These are phyloP conservation scores for Fusarium chaquense DNA, from an alignment of 2,329 filamentous ascomycete genomes.

Conservation along the genomic window DNA sequence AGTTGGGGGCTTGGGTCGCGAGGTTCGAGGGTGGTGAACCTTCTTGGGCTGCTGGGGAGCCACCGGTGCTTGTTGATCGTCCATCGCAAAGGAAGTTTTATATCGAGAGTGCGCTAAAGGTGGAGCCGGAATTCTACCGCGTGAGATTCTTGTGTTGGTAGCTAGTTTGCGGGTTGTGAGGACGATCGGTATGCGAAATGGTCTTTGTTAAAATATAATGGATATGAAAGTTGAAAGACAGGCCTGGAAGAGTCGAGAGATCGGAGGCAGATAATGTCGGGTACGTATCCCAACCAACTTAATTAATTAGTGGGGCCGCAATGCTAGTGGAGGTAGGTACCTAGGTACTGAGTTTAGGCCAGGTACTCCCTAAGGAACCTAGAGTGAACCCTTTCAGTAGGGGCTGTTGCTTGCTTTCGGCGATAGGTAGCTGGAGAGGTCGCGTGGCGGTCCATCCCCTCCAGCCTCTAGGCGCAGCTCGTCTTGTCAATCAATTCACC, in stretches of 20 bases:
- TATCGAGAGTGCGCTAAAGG: constrained; percentile 6
- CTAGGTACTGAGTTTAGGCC: constrained; percentile 1
- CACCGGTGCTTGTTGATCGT: constrained; percentile 24
- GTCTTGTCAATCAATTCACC: constrained; percentile 33
- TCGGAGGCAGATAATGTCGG: constrained; percentile 27
- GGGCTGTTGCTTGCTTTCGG: constrained; percentile 8
- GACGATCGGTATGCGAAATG: not conserved
- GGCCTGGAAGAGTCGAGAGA: constrained; percentile 22
- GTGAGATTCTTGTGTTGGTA: not conserved
- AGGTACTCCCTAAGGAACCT: constrained; percentile 19
- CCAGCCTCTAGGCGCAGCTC: constrained; percentile 18
- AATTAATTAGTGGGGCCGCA: constrained; percentile 41
- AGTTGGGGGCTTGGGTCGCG: constrained; percentile 75
- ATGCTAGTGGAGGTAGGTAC: not conserved
- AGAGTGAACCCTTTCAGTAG: constrained; percentile 4
- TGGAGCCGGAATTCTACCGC: not conserved
- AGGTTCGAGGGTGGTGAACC: constrained; percentile 56
- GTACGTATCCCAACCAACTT: constrained; percentile 39
- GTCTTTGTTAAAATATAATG: constrained; percentile 1
- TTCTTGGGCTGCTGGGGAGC: constrained; percentile 33
- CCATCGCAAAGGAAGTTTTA: constrained; percentile 22
- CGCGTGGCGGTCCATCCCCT: constrained; percentile 39
- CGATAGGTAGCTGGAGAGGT: constrained; percentile 23
- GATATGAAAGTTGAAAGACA: constrained; percentile 30
- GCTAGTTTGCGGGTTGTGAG: constrained; percentile 3